phyloP scores from a whole-genome alignment of 192 early-diverging fungal species.

The Umbelopsis sp. region DNA sequence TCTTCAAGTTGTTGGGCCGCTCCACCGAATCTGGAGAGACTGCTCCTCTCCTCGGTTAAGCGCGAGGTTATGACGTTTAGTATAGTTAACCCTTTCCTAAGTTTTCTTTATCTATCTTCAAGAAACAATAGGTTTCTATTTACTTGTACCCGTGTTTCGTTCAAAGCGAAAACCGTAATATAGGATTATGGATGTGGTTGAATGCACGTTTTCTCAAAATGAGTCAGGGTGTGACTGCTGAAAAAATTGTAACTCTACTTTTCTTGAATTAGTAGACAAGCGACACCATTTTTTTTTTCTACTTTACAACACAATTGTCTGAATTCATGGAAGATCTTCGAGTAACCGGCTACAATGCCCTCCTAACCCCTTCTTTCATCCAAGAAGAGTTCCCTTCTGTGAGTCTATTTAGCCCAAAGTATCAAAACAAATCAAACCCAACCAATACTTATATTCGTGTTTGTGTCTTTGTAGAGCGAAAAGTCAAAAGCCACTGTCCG shows the following conservation, averaged over 20 bases:
- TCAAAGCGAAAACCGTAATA: background rate
- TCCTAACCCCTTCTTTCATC: slow-evolving; percentile 88
- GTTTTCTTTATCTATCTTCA: background rate
- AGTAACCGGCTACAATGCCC: slow-evolving; percentile 85
- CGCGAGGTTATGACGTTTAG: background rate
- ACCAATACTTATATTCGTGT: background rate
- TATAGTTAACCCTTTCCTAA: background rate
- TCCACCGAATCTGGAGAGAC: slow-evolving; percentile 35
- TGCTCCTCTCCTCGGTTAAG: slow-evolving; percentile 58
- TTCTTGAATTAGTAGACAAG: background rate
- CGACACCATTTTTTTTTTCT: background rate
- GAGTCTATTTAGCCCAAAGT: too few species aligned
- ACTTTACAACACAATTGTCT: background rate
- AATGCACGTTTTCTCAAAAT: background rate
- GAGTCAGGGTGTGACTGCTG: slow-evolving; percentile 14
- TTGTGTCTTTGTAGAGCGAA: slow-evolving; percentile 29
- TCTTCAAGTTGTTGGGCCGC: slow-evolving; percentile 37
- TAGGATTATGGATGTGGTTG: too few species aligned
- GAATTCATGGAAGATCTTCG: slow-evolving; percentile 82
- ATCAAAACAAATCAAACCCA: background rate
- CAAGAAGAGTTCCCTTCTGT: slow-evolving; percentile 82
- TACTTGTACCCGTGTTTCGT: too few species aligned
- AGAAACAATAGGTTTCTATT: too few species aligned
- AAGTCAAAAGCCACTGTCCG: slow-evolving; percentile 46
- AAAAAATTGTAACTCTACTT: background rate